Percentiles rank a stretch among this genome's conserved stretches.
Conservation (phyloP, 2,329 filamentous ascomycete genomes). For the Xylariaceae sp. region DNA sequence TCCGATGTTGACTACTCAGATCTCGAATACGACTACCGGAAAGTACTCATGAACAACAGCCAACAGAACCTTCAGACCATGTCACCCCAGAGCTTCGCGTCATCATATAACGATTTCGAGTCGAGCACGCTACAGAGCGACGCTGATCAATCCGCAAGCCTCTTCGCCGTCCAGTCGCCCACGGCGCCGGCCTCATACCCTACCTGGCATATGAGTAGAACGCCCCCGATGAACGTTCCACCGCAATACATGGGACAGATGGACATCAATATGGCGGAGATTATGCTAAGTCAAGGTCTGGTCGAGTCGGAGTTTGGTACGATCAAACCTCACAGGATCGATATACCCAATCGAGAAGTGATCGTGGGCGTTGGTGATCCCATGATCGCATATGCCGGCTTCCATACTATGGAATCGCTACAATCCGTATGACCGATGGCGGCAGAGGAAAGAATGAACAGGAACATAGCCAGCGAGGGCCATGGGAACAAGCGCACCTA, state of each 20-base stretch:
- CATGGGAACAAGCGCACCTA: too few species aligned
- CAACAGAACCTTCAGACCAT: conserved; percentile 44
- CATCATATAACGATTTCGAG: conserved; percentile 42
- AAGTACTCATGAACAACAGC: conserved; percentile 43
- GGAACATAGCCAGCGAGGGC: too few species aligned
- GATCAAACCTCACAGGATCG: conserved; percentile 53
- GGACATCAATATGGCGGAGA: conserved; percentile 39
- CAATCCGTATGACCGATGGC: conserved; percentile 15
- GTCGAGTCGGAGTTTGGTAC: conserved; percentile 51
- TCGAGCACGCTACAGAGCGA: conserved; percentile 29
- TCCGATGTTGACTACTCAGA: conserved; percentile 55
- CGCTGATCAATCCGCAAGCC: conserved; percentile 22
- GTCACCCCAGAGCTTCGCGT: conserved; percentile 50
- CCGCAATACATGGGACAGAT: conserved; percentile 44
- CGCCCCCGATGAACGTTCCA: conserved; percentile 35
- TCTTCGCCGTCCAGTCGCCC: conserved; percentile 32
- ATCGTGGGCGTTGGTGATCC: conserved; percentile 57
- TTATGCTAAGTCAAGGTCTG: conserved; percentile 48
- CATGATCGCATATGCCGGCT: conserved; percentile 52
- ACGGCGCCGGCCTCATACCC: conserved; percentile 31
- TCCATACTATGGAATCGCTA: conserved; percentile 42
- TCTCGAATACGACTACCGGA: conserved; percentile 52
- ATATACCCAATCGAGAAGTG: conserved; percentile 49
- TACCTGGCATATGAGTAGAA: conserved; percentile 35
- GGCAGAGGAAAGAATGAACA: background rate